Evolutionary conservation across 1,139 yeast species (phyloP), one percentile per base, ranked within the genome.

Genomic region (Yamadazyma diospyri): DNA sequence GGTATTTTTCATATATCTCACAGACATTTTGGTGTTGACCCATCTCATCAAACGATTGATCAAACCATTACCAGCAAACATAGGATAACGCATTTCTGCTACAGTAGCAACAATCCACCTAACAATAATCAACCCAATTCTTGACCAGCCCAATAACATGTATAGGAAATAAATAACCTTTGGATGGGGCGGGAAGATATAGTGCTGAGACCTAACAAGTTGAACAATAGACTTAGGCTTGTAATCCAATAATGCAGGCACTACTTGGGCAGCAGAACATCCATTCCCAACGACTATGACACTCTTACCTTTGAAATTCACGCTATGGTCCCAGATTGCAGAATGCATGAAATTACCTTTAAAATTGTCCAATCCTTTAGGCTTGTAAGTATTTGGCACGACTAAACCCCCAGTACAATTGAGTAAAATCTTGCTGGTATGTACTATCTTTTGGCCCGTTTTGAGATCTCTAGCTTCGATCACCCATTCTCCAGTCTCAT

Each of bases 281-380:
- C 73, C 73, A 38, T 69, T 67, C 16, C 73, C 73, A 29, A 67
- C 47, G 12, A 67, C 61, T 11, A 60, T 57, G 8, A 69, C 64
- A 5, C 54, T 49, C 31, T 61, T 61, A 27, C 48, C 58, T 33
- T 57, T 51, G 38, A 71, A 50, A 18, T 59, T 57, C 9, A 67
- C 65, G 10, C 49, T 40, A 41, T 69, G 67, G 39, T 72, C 64
- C 69, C 73, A 72, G 28, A 67, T 48, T 1, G 72, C 74, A 1
- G 76, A 66, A 43, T 72, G 78, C 61, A 70, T 60, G 44, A 64
- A 66, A 3, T 44, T 46, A 4, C 78, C 78, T 42, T 68, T 53
- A 48, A 64, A 72, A 16, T 48, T 49, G 19, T 64, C 68, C 29
- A 72, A 44, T 0, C 76, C 75, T 4, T 55, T 57, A 6, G 54